Conservation (phyloP, 305 asterid genomes). For the Ilex paraguariensis region DNA sequence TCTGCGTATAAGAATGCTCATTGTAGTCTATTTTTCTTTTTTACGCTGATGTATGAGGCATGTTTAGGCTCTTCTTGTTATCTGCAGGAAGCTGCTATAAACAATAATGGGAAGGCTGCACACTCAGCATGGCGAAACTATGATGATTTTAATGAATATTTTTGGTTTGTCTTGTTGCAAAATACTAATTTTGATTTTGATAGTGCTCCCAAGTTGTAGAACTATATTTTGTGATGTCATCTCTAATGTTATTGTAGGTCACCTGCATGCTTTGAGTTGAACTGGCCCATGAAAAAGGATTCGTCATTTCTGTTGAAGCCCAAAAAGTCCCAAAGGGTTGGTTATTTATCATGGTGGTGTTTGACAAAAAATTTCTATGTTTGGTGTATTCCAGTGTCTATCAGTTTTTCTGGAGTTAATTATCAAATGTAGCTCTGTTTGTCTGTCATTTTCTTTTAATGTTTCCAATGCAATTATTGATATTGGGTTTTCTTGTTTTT, state of each 20-base stretch:
- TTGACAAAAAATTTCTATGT: background rate
- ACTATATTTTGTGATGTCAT: conserved; percentile 10
- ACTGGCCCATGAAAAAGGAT: conserved; percentile 70
- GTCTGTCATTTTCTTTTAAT: too few relatives aligned
- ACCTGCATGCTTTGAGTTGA: conserved; percentile 82
- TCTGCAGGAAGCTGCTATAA: conserved; percentile 69
- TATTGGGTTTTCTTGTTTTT: too few relatives aligned
- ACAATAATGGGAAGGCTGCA: conserved; percentile 86
- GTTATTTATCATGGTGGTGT: conserved; percentile 20
- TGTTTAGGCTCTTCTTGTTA: background rate
- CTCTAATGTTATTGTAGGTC: conserved; percentile 48
- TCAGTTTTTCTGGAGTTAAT: background rate
- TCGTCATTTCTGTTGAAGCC: conserved; percentile 75
- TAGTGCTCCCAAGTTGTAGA: too few relatives aligned
- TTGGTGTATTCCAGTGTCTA: background rate
- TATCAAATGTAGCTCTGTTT: too few relatives aligned
- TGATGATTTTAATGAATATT: conserved; percentile 95
- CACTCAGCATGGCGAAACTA: conserved; percentile 97
- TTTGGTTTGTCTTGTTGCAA: conserved; percentile 52
- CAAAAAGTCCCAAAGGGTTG: conserved; percentile 71
- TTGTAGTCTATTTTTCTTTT: conserved; percentile 3
- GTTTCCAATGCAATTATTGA: too few relatives aligned
- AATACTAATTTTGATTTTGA: conserved; percentile 2
- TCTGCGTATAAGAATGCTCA: too few relatives aligned
- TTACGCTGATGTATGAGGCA: background rate